phyloP scores from a whole-genome alignment of 2,329 filamentous ascomycete species.

The Aspergillus viridinutans region DNA sequence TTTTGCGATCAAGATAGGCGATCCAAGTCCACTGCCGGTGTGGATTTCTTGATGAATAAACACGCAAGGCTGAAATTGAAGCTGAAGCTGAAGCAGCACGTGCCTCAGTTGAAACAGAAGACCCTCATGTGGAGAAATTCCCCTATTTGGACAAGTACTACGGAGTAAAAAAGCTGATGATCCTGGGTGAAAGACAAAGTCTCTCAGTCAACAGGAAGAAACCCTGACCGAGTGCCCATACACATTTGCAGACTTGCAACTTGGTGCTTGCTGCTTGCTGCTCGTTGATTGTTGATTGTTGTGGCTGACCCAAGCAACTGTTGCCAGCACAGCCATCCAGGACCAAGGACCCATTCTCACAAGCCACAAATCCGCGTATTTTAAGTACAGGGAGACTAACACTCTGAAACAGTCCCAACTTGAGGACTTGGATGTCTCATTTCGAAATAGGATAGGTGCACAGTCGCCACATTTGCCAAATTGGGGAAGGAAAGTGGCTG shows the following conservation, averaged over 20 bases:
- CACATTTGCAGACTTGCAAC: too few species aligned
- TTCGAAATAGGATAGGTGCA: neutral
- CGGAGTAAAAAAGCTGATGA: neutral
- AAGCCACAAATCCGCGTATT: neutral
- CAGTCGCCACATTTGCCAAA: neutral
- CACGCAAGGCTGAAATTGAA: neutral
- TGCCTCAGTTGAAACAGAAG: too few species aligned
- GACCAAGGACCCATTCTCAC: neutral
- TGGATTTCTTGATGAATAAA: too few species aligned
- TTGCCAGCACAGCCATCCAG: neutral
- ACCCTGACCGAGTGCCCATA: neutral
- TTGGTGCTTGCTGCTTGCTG: too few species aligned
- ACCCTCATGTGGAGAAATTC: neutral
- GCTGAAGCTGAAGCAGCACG: neutral
- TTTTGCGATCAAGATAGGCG: neutral
- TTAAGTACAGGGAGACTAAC: neutral
- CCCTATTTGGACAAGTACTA: neutral
- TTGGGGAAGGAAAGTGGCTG: neutral
- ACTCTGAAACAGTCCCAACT: neutral
- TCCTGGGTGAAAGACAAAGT: neutral
- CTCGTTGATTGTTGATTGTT: neutral
- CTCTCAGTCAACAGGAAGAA: neutral
- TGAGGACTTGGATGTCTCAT: neutral
- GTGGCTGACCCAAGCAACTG: neutral
- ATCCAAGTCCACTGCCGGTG: neutral